Conservation (phyloP, 2,329 filamentous ascomycete genomes). For the Pseudogymnoascus sp. region DNA sequence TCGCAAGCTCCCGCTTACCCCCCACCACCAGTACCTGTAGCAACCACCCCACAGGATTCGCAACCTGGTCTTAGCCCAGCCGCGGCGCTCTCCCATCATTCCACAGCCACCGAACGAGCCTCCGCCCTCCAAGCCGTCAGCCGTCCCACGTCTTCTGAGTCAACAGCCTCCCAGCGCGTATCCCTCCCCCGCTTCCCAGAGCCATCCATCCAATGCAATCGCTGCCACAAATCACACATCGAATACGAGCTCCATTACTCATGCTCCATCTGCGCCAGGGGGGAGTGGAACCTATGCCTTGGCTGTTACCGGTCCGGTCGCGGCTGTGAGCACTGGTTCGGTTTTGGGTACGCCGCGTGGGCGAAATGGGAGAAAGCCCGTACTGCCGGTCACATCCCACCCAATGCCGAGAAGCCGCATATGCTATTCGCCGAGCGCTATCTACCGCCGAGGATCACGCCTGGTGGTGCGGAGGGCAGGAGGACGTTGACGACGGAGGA, state of each 20-base stretch:
- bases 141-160: slow-evolving; percentile 28
- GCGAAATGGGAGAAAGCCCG: slow-evolving; percentile 55
- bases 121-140: slow-evolving; percentile 27
- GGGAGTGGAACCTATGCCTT: slow-evolving; percentile 72
- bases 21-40: slow-evolving; percentile 17
- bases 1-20: background rate
- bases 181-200: slow-evolving; percentile 52
- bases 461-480: slow-evolving; percentile 49
- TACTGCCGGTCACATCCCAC: slow-evolving; percentile 25
- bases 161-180: slow-evolving; percentile 23
- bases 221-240: slow-evolving; percentile 65
- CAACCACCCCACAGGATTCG: slow-evolving; percentile 29
- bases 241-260: slow-evolving; percentile 84
- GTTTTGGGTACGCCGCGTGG: slow-evolving; percentile 71
- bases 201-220: slow-evolving; percentile 66
- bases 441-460: slow-evolving; percentile 41
- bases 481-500: slow-evolving; percentile 60
- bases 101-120: slow-evolving; percentile 22
- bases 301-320: slow-evolving; percentile 70
- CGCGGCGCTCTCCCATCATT: slow-evolving; percentile 16
- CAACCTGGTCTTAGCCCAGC: slow-evolving; percentile 13
- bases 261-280: slow-evolving; percentile 63
- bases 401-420: slow-evolving; percentile 45
- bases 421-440: slow-evolving; percentile 55
- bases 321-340: slow-evolving; percentile 83